Conservation (phyloP, 306 rosid genomes). For the Carpinus viminea region DNA sequence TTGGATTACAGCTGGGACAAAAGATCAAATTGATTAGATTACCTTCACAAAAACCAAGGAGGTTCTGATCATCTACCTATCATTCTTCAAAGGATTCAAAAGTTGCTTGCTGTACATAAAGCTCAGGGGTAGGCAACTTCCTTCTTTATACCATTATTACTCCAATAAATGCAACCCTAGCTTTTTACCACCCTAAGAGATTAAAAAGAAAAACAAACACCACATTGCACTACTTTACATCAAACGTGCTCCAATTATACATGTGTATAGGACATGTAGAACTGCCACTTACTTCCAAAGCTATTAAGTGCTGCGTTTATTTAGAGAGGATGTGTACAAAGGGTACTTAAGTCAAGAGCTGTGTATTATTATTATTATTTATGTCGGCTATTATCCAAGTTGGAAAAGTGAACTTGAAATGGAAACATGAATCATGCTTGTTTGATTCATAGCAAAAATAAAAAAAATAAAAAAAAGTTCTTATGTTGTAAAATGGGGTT, state of each 20-base stretch:
- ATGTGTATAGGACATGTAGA: slow-evolving; percentile 23
- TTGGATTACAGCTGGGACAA: slow-evolving; percentile 51
- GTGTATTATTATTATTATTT: background rate
- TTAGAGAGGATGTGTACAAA: background rate
- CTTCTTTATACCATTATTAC: slow-evolving; percentile 52
- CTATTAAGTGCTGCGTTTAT: slow-evolving; percentile 8
- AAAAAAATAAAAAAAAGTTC: no score
- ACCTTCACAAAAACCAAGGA: slow-evolving; percentile 49
- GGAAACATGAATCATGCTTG: background rate
- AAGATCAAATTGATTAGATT: slow-evolving; percentile 32
- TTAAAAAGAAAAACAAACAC: background rate
- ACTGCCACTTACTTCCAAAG: slow-evolving; percentile 29
- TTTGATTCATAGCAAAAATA: no score
- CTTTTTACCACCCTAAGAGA: slow-evolving; percentile 28
- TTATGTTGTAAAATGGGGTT: no score
- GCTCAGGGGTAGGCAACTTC: slow-evolving; percentile 46
- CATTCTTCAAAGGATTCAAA: slow-evolving; percentile 63
- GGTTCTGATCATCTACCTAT: slow-evolving; percentile 57
- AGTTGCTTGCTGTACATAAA: slow-evolving; percentile 51
- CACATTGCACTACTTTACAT: background rate
- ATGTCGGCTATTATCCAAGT: background rate
- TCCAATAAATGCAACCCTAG: slow-evolving; percentile 39
- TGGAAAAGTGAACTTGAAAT: background rate
- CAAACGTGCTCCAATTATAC: slow-evolving; percentile 12
- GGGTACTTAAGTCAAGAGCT: background rate